Evolutionary conservation across 148 eudicot genomes (phyloP).

Genomic region (Persicaria tinctoria): DNA sequence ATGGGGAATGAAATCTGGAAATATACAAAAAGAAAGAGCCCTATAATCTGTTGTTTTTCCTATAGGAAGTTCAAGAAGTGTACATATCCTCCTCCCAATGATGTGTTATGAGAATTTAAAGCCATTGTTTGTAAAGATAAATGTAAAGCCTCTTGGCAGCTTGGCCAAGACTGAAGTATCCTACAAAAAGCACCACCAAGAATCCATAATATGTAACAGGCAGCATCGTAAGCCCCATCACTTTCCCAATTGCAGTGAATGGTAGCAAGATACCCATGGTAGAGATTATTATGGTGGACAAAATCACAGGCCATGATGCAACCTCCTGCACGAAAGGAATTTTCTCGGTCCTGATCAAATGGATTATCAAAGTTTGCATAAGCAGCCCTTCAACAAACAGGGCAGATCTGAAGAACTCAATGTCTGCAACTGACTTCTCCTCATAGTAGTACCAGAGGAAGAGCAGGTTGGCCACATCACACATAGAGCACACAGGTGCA

Average conservation of each 20-base stretch:
- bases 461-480: slow-evolving; percentile 26
- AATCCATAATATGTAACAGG: slow-evolving; percentile 36
- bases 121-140: slow-evolving; percentile 36
- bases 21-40: no score
- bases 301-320: slow-evolving; percentile 44
- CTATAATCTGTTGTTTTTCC: background rate
- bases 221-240: slow-evolving; percentile 24
- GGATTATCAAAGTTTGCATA: slow-evolving; percentile 44
- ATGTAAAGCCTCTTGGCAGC: slow-evolving; percentile 38
- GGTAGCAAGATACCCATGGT: slow-evolving; percentile 25
- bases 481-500: slow-evolving; percentile 36
- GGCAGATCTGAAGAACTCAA: slow-evolving; percentile 25
- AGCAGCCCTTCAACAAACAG: slow-evolving; percentile 43
- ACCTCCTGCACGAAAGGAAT: slow-evolving; percentile 44
- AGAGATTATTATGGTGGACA: slow-evolving; percentile 33
- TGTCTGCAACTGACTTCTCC: background rate
- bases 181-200: slow-evolving; percentile 32
- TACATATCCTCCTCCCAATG: slow-evolving; percentile 1
- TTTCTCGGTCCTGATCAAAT: slow-evolving; percentile 42
- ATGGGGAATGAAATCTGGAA: no score
- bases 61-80: background rate
- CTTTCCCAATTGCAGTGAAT: slow-evolving; percentile 26
- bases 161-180: slow-evolving; percentile 36
- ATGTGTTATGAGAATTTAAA: slow-evolving; percentile 18
- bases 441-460: slow-evolving; percentile 36